Percentiles rank a stretch among this genome's conserved stretches.
Conservation (phyloP, 805 yeast genomes). For the Sporopachydermia lactativora region DNA sequence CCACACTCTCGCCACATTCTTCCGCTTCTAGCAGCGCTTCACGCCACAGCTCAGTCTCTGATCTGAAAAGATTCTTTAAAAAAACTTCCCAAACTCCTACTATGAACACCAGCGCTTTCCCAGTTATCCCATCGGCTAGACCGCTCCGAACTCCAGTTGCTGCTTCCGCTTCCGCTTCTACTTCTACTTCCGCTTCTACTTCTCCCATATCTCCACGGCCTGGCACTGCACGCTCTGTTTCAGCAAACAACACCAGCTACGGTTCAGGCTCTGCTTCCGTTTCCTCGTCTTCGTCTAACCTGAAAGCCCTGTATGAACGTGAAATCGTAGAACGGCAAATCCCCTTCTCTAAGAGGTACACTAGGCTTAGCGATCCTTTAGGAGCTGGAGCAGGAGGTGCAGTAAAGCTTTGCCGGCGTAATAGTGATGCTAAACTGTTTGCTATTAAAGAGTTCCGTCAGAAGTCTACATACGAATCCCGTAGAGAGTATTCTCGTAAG, state of each 20-base stretch:
- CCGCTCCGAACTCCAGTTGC: constrained; percentile 15
- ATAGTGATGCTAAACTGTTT: constrained; percentile 55
- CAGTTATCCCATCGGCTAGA: constrained; percentile 5
- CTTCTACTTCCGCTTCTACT: constrained; percentile 10
- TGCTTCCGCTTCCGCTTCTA: constrained; percentile 8
- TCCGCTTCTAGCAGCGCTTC: constrained; percentile 28
- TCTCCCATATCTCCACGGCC: constrained; percentile 14
- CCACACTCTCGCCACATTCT: constrained; percentile 23
- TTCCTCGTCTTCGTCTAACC: constrained; percentile 26
- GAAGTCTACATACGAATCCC: constrained; percentile 56
- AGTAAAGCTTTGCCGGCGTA: constrained; percentile 59
- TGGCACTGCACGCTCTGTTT: constrained; percentile 10
- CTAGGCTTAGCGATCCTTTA: constrained; percentile 69
- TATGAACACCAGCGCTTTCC: constrained; percentile 6
- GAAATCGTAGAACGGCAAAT: constrained; percentile 15
- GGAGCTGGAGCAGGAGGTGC: constrained; percentile 97
- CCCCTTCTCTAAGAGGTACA: constrained; percentile 65
- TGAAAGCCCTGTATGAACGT: constrained; percentile 17
- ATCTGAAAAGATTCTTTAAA: constrained; percentile 59
- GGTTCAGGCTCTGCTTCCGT: constrained; percentile 18
- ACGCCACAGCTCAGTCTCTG: constrained; percentile 69
- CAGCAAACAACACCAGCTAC: constrained; percentile 23
- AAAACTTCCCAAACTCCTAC: constrained; percentile 17
- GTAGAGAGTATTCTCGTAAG: constrained; percentile 79
- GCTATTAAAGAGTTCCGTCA: constrained; percentile 90